Evolutionary conservation across 805 yeast genomes (phyloP), one percentile per base, ranked within the genome.

Genomic region (Suhomyces vadensis): DNA sequence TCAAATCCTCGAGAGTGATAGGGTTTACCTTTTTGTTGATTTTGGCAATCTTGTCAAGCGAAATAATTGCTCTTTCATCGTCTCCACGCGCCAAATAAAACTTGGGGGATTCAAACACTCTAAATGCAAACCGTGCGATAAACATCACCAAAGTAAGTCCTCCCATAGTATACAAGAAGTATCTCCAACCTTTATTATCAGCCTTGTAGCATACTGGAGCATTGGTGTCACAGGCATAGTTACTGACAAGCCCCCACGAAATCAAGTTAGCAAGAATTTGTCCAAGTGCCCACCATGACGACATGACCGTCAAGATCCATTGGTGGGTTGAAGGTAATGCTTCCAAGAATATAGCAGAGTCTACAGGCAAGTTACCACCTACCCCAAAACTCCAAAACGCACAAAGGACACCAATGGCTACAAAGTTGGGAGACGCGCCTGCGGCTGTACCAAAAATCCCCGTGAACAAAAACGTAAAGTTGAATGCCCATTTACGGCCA

Each of bases 171-270:
- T 73, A 71, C 49, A 71, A 65, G 39, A 71, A 66, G 58, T 81
- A 81, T 54, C 86, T 61, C 85, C 86, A 81, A 41, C 86, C 86
- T 63, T 74, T 71, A 58, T 81, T 81, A 26, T 65, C 57, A 10
- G 53, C 45, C 7, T 76, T 65, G 23, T 68, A 66, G 56, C 86
- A 81, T 6, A 36, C 43, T 31, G 64, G 36, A 4, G 58, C 56
- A 9, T 63, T 58, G 22, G 39, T 39, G 26, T 43, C 51, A 48
- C 85, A 79, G 2, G 79, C 73, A 46, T 63, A 69, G 49, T 75
- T 71, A 11, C 80, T 70, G 36, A 81, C 61, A 41, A 77, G 73
- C 0, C 78, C 83, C 84, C 84, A 81, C 6, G 82, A 74, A 23
- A 79, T 53, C 22, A 79, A 61, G 26, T 68, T 67, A 13, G 82